phyloP scores from a whole-genome alignment of 805 yeast genomes.

The Lipomyces sp. region DNA sequence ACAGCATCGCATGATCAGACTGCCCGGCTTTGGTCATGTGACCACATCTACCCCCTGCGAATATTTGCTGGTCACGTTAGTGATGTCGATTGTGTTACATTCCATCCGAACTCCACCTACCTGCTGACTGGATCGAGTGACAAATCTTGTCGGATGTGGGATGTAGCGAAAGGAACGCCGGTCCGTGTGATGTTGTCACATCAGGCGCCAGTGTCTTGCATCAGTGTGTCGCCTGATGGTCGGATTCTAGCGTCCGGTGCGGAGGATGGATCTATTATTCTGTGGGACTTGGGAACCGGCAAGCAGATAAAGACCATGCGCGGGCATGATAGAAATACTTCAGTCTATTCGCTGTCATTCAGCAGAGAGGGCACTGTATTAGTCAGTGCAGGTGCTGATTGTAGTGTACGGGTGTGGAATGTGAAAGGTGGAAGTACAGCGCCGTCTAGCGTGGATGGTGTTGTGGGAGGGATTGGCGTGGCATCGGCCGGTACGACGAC shows the following conservation, averaged over 20 bases:
- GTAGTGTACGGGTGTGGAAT: slow-evolving; percentile 95
- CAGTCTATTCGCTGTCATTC: slow-evolving; percentile 82
- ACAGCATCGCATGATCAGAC: slow-evolving; percentile 98
- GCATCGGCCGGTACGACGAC: background rate
- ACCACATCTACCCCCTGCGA: slow-evolving; percentile 93
- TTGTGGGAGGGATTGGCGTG: slow-evolving; percentile 5
- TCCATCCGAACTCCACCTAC: slow-evolving; percentile 96
- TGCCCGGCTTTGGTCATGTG: slow-evolving; percentile 96
- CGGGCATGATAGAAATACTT: slow-evolving; percentile 82
- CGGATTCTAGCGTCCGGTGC: slow-evolving; percentile 88
- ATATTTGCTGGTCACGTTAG: slow-evolving; percentile 97
- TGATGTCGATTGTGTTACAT: slow-evolving; percentile 92
- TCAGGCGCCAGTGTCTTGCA: slow-evolving; percentile 80
- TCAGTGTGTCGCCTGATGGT: slow-evolving; percentile 95
- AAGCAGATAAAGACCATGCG: slow-evolving; percentile 86
- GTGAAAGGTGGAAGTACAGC: slow-evolving; percentile 66
- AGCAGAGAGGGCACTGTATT: slow-evolving; percentile 86
- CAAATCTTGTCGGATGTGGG: slow-evolving; percentile 98
- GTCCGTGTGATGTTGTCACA: slow-evolving; percentile 94
- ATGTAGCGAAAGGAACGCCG: slow-evolving; percentile 81
- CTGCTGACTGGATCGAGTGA: slow-evolving; percentile 95
- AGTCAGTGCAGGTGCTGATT: slow-evolving; percentile 91
- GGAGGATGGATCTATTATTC: slow-evolving; percentile 83
- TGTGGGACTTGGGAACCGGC: slow-evolving; percentile 96
- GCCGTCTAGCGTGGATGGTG: slow-evolving; percentile 22